A percentile compares a stretch with the other conserved stretches of the same genome.
These are phyloP conservation scores for Mortierella sp. DNA, from an alignment of 371 early-diverging fungal species.

Conservation along the genomic window DNA sequence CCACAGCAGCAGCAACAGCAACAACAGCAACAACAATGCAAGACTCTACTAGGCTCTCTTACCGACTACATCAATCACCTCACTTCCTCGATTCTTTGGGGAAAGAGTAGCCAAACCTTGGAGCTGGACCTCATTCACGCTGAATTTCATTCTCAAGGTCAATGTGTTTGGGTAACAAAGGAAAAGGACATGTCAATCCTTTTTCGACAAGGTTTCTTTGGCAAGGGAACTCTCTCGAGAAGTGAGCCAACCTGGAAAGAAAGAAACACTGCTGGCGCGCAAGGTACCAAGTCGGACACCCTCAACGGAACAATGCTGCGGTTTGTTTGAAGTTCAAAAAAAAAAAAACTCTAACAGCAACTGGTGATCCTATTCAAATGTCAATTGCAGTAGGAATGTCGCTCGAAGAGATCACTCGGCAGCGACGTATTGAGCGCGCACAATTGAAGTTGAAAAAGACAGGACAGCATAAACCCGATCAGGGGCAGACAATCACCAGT, in stretches of 20 bases:
- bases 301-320: background rate
- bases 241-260: conserved; percentile 82
- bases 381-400: conserved; percentile 13
- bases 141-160: conserved; percentile 37
- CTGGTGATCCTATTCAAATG: too few species aligned
- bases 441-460: conserved; percentile 38
- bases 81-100: background rate
- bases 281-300: conserved; percentile 10
- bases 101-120: background rate
- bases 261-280: conserved; percentile 37
- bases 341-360: background rate
- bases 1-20: conserved; percentile 8
- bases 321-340: background rate
- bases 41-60: conserved; percentile 14
- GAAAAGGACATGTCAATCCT: conserved; percentile 56
- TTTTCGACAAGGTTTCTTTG: conserved; percentile 82
- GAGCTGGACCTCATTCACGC: conserved; percentile 17
- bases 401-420: conserved; percentile 63
- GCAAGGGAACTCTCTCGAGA: conserved; percentile 87
- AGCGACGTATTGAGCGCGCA: conserved; percentile 63
- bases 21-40: background rate
- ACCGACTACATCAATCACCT: conserved; percentile 1
- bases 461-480: conserved; percentile 2
- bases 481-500: background rate
- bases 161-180: conserved; percentile 60